phyloP scores from a whole-genome alignment of 805 yeast genomes.

The Candida hungchunana region DNA sequence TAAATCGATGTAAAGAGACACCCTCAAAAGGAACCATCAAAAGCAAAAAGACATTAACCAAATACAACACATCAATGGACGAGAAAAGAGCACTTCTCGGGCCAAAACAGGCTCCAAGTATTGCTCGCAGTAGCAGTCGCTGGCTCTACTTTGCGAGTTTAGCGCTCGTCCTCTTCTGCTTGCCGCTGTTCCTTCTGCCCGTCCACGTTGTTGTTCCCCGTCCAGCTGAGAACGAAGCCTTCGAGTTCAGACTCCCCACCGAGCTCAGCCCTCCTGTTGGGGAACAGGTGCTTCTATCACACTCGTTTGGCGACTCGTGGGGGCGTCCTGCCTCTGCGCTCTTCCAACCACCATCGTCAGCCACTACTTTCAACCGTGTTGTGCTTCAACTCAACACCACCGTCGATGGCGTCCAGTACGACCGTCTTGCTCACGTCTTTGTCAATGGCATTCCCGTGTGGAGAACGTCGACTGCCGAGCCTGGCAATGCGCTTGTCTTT shows the following conservation, averaged over 20 bases:
- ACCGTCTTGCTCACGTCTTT: slow-evolving; percentile 60
- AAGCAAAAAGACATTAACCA: too few species aligned
- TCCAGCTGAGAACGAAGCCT: slow-evolving; percentile 16
- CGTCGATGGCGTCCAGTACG: slow-evolving; percentile 59
- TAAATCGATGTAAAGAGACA: too few species aligned
- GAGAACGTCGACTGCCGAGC: slow-evolving; percentile 86
- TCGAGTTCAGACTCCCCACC: slow-evolving; percentile 24
- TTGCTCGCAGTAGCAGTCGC: too few species aligned
- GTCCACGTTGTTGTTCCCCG: too few species aligned
- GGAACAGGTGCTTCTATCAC: slow-evolving; percentile 37
- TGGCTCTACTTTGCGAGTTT: too few species aligned
- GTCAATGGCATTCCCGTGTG: slow-evolving; percentile 64
- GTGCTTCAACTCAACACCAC: slow-evolving; percentile 48
- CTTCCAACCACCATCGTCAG: slow-evolving; percentile 40
- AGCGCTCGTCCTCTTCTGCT: too few species aligned
- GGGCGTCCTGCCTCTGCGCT: slow-evolving; percentile 45
- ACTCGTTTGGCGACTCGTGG: slow-evolving; percentile 57
- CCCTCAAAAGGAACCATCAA: too few species aligned
- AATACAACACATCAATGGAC: too few species aligned
- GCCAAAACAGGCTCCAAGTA: too few species aligned
- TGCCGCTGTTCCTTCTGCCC: too few species aligned
- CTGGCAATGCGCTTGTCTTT: slow-evolving; percentile 46
- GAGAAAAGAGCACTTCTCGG: slow-evolving; percentile 1
- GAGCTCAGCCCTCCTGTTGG: slow-evolving; percentile 29
- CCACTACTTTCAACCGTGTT: slow-evolving; percentile 45